Evolutionary conservation across 1,284 basidiomycete genomes (phyloP).

Genomic region (Rhizoctonia solani): DNA sequence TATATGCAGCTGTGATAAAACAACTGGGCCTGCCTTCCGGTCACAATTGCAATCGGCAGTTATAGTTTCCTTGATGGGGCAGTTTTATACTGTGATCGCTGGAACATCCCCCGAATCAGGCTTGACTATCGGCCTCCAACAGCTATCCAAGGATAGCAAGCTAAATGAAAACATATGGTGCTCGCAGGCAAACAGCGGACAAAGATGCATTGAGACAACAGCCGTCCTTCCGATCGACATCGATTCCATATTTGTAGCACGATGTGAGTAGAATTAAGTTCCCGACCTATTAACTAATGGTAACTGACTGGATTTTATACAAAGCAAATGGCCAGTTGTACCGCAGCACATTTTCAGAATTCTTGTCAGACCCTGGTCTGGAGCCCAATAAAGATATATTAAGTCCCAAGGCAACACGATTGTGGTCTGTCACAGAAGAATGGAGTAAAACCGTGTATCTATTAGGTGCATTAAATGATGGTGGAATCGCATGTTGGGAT

Average conservation of each 20-base stretch:
- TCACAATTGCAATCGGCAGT: not conserved
- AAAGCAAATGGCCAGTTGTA: slow-evolving; percentile 32
- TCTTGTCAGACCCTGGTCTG: slow-evolving; percentile 41
- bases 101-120: slow-evolving; percentile 8
- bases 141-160: not conserved
- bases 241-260: slow-evolving; percentile 12
- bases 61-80: slow-evolving; percentile 2
- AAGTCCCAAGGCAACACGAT: slow-evolving; percentile 53
- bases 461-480: slow-evolving; percentile 73
- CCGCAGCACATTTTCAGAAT: slow-evolving; percentile 50
- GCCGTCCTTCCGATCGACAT: slow-evolving; percentile 10
- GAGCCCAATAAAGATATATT: slow-evolving; percentile 53
- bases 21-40: not conserved
- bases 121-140: not conserved
- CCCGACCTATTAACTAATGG: too few species aligned
- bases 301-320: slow-evolving; percentile 37
- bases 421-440: slow-evolving; percentile 60
- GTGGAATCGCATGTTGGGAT: slow-evolving; percentile 72
- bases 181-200: not conserved
- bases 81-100: not conserved
- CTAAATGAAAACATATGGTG: slow-evolving; percentile 7
- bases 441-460: slow-evolving; percentile 62
- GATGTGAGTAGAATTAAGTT: slow-evolving; percentile 16
- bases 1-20: slow-evolving; percentile 3
- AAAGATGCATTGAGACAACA: not conserved